Evolutionary conservation across 352 stramenopile species (phyloP).

Genomic region (Globisporangium spinosum): DNA sequence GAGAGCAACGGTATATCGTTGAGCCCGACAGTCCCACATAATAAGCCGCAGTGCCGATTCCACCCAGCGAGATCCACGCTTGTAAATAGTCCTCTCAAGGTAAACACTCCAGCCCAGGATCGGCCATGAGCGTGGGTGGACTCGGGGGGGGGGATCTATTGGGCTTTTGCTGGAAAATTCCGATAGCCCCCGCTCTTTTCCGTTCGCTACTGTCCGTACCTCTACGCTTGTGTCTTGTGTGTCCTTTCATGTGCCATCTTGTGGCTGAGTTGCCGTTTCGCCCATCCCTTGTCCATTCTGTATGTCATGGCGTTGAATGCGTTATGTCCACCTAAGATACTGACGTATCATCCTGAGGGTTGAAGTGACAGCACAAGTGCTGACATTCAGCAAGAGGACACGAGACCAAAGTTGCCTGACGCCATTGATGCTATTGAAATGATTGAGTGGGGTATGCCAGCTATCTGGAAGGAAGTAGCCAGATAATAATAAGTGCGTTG

Average conservation of each 20-base stretch:
- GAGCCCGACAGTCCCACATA: constrained; percentile 1
- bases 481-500: background rate
- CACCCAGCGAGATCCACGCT: background rate
- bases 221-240: background rate
- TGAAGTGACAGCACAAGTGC: background rate
- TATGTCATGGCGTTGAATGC: background rate
- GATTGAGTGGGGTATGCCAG: background rate
- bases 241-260: background rate
- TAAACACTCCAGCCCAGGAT: background rate
- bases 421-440: background rate
- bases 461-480: background rate
- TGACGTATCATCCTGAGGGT: background rate
- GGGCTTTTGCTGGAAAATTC: background rate
- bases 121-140: background rate
- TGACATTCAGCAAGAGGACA: background rate
- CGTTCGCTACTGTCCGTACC: constrained; percentile 2
- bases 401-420: background rate
- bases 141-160: background rate
- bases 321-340: constrained; percentile 4
- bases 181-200: background rate
- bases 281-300: constrained; percentile 1
- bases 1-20: background rate
- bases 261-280: background rate
- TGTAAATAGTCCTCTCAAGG: background rate
- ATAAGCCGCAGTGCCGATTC: background rate